Evolutionary conservation across 2,329 filamentous ascomycete species (phyloP), one percentile per base, ranked within the genome.

Genomic region (Aspergillus niger): DNA sequence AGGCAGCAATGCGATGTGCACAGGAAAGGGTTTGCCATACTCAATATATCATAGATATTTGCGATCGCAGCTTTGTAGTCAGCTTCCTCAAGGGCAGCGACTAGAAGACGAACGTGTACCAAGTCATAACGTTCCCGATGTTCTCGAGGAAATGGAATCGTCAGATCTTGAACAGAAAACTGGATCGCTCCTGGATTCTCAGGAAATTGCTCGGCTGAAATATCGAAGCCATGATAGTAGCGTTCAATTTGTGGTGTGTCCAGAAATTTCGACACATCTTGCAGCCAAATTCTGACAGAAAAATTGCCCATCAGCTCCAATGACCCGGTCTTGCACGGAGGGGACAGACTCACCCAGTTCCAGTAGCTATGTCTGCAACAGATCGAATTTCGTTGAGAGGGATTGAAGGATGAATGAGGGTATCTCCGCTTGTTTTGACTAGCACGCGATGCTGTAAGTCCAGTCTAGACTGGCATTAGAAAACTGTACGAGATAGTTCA

Each of bases 91-190:
- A 71, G 55, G 17, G 67, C 67, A 15, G 65, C 67, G 24, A 69
- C 48, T 50, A 69, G 55, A 20, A 72, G 62, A 15, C 68, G 58
- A 11, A 69, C 62, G 59, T 72, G 64, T 4, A 73, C 70, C 20
- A 71, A 55, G 54, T 73, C 70, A 54, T 70, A 73, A 24, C 60
- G 56, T 8, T 64, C 67, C 22, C 66, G 60, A 53, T 70, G 65
- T 32, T 70, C 67, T 3, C 55, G 39, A 2, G 67, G 65, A 50
- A 71, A 71, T 15, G 47, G 47, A 3, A 17, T 13, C 8, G 26
- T 50, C 2, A 50, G 3, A 17, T 50, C 47, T 2, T 50, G 47
- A 4, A 50, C 26, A 17, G 26, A 32, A 2, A 15, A 17, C 0
- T 50, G 47, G 28, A 50, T 50, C 3, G 26, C 2, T n/a, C 26